Conservation (phyloP, 2,329 filamentous ascomycete species). For the Colletotrichum theobromicola region DNA sequence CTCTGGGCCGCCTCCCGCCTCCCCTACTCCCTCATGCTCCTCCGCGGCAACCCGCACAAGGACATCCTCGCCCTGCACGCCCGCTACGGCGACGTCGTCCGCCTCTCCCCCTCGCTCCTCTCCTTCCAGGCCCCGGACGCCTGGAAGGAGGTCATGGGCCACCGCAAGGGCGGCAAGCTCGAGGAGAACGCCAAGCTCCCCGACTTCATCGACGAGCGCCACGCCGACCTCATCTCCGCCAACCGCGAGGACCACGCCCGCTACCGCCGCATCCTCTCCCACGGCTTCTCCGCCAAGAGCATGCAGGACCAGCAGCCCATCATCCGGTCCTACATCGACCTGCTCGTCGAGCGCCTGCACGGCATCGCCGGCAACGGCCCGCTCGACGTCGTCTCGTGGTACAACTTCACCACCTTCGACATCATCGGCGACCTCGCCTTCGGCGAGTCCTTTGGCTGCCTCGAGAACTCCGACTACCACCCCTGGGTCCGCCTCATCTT, state of each 20-base stretch:
- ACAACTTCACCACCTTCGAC: slow-evolving; percentile 33
- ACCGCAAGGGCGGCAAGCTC: background rate
- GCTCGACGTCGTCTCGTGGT: slow-evolving; percentile 30
- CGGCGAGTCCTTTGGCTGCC: slow-evolving; percentile 32
- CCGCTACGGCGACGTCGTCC: slow-evolving; percentile 37
- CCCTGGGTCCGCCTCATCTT: slow-evolving; percentile 27
- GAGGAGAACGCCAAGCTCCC: slow-evolving; percentile 11
- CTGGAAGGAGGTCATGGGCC: slow-evolving; percentile 47
- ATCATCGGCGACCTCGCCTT: slow-evolving; percentile 34
- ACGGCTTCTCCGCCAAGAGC: slow-evolving; percentile 29
- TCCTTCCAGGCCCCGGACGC: slow-evolving; percentile 38
- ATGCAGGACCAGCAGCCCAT: slow-evolving; percentile 29
- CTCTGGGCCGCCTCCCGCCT: slow-evolving; percentile 20
- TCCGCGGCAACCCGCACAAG: slow-evolving; percentile 28
- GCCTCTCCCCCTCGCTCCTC: slow-evolving; percentile 43
- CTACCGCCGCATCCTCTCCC: slow-evolving; percentile 22
- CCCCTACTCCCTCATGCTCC: slow-evolving; percentile 1
- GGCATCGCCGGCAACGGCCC: slow-evolving; percentile 26
- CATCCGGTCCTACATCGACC: slow-evolving; percentile 41
- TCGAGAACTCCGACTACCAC: slow-evolving; percentile 22
- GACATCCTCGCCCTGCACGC: slow-evolving; percentile 29
- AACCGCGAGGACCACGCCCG: slow-evolving; percentile 6
- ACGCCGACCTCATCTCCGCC: slow-evolving; percentile 24
- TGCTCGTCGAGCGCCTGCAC: slow-evolving; percentile 41
- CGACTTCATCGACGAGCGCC: background rate